Base-by-base conservation (phyloP, 345 rosid species). In the Aquilaria malaccensis region DNA sequence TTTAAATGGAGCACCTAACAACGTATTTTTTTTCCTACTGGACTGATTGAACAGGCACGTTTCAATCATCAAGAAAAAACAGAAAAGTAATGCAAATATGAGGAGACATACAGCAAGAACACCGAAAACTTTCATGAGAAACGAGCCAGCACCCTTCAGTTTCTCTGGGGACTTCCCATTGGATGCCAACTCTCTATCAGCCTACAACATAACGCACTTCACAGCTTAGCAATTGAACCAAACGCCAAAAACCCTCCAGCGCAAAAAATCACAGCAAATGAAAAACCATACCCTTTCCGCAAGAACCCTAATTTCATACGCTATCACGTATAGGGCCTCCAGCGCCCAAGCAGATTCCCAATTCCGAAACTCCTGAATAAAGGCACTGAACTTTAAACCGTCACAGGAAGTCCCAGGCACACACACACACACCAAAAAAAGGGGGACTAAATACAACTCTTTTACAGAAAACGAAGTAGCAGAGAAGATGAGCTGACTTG, bases 261-360 rank as follows among this genome's bases (percentile, higher is more conserved):
- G 45, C 43, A 9, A 46, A 31, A 66, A 37, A 47, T 14, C 43
- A 1, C 45, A 47, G 58, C n/a, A 29, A 7, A 31, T 33, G 29
- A 37, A 9, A 45, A 54, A 64, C 11, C 14, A 64, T 78, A 94
- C 99, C 96, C 78, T 83, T 71, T 94, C 99, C 0, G 97, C 95
- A 68, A 94, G 97, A 79, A 94, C 74, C 77, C 99, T 81, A 69
- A 94, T 80, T 76, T 94, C 97, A 67, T 90, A 94, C 66, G 87
- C 91, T 76, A 94, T 72, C 9, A 79, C 91, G 79, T 85, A 88
- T 45, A 94, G 60, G 32, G 99, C 81, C 73, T 88, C 91, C 77
- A 94, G 73, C 10, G 99, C 99, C 97, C 96, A 91, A 2, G 96
- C 83, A 0, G 97, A 91, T 64, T 94, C 97, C 97, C 99, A 94